Evolutionary conservation across 192 early-diverging fungal genomes (phyloP).

Genomic region (Umbelopsis ramanniana): DNA sequence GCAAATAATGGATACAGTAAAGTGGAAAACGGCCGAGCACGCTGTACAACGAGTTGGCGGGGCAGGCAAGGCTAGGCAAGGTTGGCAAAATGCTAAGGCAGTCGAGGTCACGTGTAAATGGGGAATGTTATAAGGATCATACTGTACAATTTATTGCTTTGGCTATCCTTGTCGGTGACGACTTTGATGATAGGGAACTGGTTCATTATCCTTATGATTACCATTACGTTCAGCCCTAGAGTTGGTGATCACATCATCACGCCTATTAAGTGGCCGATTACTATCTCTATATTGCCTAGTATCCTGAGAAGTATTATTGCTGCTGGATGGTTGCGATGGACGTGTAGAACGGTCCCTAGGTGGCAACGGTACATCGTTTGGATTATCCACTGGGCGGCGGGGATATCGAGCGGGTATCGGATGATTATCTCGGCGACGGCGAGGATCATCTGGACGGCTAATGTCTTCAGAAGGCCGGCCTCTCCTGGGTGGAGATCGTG

Average conservation of each 20-base stretch:
- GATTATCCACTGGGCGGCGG: neutral
- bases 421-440: neutral
- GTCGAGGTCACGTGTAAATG: neutral
- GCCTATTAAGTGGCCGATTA: neutral
- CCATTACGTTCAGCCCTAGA: slow-evolving; percentile 17
- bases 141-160: neutral
- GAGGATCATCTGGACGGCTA: neutral
- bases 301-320: neutral
- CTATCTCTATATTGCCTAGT: neutral
- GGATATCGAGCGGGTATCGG: neutral
- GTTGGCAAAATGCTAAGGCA: too few species aligned
- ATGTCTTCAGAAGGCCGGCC: neutral
- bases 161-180: neutral
- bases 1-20: too few species aligned
- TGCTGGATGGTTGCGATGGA: neutral
- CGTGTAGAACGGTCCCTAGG: neutral
- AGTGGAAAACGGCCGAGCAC: too few species aligned
- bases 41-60: too few species aligned
- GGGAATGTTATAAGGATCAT: too few species aligned
- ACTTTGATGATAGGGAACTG: neutral
- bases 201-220: neutral
- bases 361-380: neutral
- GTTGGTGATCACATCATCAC: slow-evolving; percentile 1
- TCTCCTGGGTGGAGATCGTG: neutral
- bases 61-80: too few species aligned